These are phyloP conservation scores for Myrmaecium sp. DNA, from an alignment of 2,329 filamentous ascomycete genomes.

Conservation along the genomic window DNA sequence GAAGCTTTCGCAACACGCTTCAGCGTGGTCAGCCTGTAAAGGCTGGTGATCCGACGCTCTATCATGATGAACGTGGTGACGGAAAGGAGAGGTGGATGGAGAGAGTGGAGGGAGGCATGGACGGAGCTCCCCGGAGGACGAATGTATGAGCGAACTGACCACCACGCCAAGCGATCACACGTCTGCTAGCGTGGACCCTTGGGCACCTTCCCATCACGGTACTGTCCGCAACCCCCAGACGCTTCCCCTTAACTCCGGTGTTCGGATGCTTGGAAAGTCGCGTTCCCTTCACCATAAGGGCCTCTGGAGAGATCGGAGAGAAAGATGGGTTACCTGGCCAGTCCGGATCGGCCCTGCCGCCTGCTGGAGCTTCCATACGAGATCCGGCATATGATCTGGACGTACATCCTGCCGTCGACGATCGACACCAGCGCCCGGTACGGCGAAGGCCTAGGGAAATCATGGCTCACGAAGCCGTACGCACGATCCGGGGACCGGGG, in stretches of 20 bases:
- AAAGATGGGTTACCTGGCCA: no score
- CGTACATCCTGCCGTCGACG: conserved; percentile 25
- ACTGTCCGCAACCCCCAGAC: no score
- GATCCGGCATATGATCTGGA: conserved; percentile 26
- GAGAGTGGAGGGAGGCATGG: neutral
- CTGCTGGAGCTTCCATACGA: conserved; percentile 26
- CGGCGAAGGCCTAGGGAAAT: conserved; percentile 1
- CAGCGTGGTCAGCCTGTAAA: conserved; percentile 10
- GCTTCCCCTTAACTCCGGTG: no score
- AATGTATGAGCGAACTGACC: no score
- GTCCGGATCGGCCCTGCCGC: conserved; percentile 11
- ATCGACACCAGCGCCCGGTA: conserved; percentile 6
- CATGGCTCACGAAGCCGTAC: conserved; percentile 9
- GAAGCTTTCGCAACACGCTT: conserved; percentile 10
- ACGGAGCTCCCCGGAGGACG: neutral
- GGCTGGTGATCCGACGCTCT: conserved; percentile 9
- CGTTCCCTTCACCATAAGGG: no score
- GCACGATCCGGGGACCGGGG: no score
- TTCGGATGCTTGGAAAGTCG: no score
- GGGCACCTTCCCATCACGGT: no score
- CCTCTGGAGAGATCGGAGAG: no score
- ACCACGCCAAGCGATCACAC: no score
- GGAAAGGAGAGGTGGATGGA: conserved; percentile 11
- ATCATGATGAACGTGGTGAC: conserved; percentile 15
- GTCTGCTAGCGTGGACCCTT: no score